A percentile compares a stretch with the other conserved stretches of the same genome.
phyloP scores from a whole-genome alignment of 1,284 basidiomycete genomes.

The Termitomyces sp. region DNA sequence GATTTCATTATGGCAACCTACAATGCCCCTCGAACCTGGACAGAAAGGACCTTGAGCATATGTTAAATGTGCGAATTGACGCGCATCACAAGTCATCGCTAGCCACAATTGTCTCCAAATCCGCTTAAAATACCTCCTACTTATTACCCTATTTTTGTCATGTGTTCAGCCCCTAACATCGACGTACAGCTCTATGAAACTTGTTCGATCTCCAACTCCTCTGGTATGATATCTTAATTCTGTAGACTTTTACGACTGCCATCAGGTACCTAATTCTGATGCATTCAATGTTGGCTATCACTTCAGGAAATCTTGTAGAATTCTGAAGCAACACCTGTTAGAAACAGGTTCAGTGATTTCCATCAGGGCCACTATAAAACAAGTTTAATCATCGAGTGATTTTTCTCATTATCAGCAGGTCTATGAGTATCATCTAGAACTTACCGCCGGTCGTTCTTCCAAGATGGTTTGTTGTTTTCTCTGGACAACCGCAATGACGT shows the following conservation, averaged over 20 bases:
- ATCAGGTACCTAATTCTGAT: background rate
- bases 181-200: background rate
- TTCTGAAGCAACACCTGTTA: too few relatives aligned
- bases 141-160: background rate
- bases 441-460: conserved; percentile 7
- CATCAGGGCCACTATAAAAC: background rate
- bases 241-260: background rate
- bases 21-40: background rate
- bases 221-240: background rate
- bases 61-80: background rate
- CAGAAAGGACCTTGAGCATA: background rate
- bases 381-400: background rate
- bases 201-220: background rate
- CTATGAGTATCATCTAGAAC: conserved; percentile 7
- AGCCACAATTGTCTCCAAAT: too few relatives aligned
- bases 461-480: conserved; percentile 3
- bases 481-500: background rate
- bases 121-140: too few relatives aligned
- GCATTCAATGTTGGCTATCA: background rate
- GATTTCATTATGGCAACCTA: background rate
- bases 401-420: conserved; percentile 9
- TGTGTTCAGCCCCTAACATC: background rate
- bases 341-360: too few relatives aligned
- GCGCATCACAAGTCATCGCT: background rate
- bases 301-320: too few relatives aligned